phyloP scores from a whole-genome alignment of 2,329 filamentous ascomycete species.

The Trichophaea hybrida region DNA sequence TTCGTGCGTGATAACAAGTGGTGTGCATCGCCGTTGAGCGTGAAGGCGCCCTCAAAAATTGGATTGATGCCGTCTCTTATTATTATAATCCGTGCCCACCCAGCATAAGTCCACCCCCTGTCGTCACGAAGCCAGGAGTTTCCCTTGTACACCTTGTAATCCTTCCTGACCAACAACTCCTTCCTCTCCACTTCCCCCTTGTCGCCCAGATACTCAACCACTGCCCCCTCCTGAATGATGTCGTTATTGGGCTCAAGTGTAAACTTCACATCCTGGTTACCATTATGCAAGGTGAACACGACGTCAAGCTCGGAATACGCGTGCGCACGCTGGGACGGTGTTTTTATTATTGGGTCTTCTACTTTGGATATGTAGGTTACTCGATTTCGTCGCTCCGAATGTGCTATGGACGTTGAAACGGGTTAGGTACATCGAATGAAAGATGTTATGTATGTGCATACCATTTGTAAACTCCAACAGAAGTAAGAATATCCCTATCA shows the following conservation, averaged over 20 bases:
- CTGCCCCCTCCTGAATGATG: constrained; percentile 62
- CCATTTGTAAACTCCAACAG: neutral
- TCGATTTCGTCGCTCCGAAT: constrained; percentile 62
- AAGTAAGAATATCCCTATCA: neutral
- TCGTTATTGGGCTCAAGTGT: constrained; percentile 82
- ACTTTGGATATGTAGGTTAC: constrained; percentile 59
- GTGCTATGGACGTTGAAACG: constrained; percentile 34
- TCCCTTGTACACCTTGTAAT: constrained; percentile 76
- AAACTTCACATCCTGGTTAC: constrained; percentile 58
- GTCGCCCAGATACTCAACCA: constrained; percentile 53
- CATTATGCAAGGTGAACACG: constrained; percentile 57
- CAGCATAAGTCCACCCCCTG: constrained; percentile 59
- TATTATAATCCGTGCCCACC: constrained; percentile 74
- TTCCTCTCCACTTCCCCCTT: constrained; percentile 53
- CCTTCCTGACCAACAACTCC: constrained; percentile 56
- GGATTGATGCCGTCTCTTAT: constrained; percentile 61
- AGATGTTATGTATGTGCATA: constrained; percentile 36
- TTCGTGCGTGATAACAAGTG: constrained; percentile 65
- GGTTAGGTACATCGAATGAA: constrained; percentile 39
- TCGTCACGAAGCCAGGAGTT: constrained; percentile 52
- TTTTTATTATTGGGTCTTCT: constrained; percentile 61
- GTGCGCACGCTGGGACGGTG: constrained; percentile 63
- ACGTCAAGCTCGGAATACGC: constrained; percentile 74
- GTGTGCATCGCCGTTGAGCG: constrained; percentile 66
- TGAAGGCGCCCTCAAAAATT: constrained; percentile 81